These are phyloP conservation scores for Talaromyces funiculosus DNA, from an alignment of 2,329 filamentous ascomycete genomes.

Conservation along the genomic window DNA sequence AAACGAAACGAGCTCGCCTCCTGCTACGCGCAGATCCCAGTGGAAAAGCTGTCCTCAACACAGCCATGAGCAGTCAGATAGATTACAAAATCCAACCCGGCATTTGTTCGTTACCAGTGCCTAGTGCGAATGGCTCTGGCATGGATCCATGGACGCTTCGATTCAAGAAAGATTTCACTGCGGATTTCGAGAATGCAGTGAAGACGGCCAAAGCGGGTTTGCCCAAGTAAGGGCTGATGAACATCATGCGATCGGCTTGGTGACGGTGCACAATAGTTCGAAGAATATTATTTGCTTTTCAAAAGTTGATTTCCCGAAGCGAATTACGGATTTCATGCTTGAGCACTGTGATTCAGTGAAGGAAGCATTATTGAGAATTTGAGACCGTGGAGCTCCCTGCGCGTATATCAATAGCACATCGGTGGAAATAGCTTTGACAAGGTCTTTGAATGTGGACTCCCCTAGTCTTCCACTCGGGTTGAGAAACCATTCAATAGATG, in stretches of 20 bases:
- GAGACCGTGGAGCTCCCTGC: neutral
- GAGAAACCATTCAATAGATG: neutral
- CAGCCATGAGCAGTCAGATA: conserved; percentile 55
- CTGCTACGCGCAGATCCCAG: conserved; percentile 69
- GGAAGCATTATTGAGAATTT: neutral
- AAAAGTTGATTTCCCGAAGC: neutral
- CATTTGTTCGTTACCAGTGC: conserved; percentile 42
- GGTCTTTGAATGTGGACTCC: neutral
- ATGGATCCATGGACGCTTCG: conserved; percentile 67
- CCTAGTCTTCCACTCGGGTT: neutral
- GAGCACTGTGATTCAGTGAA: neutral
- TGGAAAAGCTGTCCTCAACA: conserved; percentile 69
- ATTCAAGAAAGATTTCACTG: conserved; percentile 53
- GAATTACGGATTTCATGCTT: neutral
- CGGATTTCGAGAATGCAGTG: conserved; percentile 33
- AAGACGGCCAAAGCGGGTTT: conserved; percentile 10
- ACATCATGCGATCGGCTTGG: neutral
- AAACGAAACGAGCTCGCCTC: conserved; percentile 60
- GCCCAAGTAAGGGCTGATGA: neutral
- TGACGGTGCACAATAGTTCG: neutral
- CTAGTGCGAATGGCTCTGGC: conserved; percentile 51
- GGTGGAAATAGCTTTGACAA: neutral
- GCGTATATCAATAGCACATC: neutral
- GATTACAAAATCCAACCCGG: conserved; percentile 54
- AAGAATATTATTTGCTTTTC: neutral